These are phyloP conservation scores for Apiospora saccharicola DNA, from an alignment of 2,329 filamentous ascomycete genomes.

Conservation along the genomic window DNA sequence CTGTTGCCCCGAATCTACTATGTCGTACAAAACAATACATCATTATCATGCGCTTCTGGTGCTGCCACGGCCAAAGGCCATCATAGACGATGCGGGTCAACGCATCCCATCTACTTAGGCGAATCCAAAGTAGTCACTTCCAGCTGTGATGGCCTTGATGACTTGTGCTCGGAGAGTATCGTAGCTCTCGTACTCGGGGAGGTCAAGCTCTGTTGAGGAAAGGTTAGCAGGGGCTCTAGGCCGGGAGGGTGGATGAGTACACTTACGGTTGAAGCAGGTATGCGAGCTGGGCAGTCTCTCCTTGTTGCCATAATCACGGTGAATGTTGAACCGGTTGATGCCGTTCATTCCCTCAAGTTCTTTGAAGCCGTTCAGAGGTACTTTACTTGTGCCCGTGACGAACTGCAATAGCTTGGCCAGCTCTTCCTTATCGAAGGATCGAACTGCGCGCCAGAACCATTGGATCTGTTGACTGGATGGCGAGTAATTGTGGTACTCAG, in stretches of 20 bases:
- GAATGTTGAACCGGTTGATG: constrained; percentile 97
- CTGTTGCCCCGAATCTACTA: constrained; percentile 20
- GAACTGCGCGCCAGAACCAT: constrained; percentile 98
- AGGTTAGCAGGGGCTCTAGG: neutral
- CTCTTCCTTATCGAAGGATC: constrained; percentile 98
- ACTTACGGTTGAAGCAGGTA: constrained; percentile 99
- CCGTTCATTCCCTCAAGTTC: constrained; percentile 99
- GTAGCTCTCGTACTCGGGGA: constrained; percentile 98
- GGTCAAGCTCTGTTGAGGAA: constrained; percentile 78
- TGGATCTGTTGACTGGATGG: constrained; percentile 95
- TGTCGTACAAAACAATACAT: constrained; percentile 24
- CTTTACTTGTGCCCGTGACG: constrained; percentile 97
- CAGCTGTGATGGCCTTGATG: constrained; percentile 95
- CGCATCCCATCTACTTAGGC: constrained; percentile 62
- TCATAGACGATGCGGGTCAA: neutral
- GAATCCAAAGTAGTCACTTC: constrained; percentile 97
- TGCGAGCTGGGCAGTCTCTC: constrained; percentile 95
- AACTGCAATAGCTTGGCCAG: constrained; percentile 96
- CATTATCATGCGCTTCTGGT: constrained; percentile 17
- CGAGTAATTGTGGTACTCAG: constrained; percentile 97
- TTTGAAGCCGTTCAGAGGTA: constrained; percentile 97
- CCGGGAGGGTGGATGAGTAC: neutral
- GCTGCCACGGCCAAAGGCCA: constrained; percentile 4
- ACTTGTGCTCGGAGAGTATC: constrained; percentile 87
- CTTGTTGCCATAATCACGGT: constrained; percentile 96